Percentiles rank a stretch among this genome's conserved stretches.
Evolutionary conservation across 257 asterid species (phyloP).

Genomic region (Ballota nigra): DNA sequence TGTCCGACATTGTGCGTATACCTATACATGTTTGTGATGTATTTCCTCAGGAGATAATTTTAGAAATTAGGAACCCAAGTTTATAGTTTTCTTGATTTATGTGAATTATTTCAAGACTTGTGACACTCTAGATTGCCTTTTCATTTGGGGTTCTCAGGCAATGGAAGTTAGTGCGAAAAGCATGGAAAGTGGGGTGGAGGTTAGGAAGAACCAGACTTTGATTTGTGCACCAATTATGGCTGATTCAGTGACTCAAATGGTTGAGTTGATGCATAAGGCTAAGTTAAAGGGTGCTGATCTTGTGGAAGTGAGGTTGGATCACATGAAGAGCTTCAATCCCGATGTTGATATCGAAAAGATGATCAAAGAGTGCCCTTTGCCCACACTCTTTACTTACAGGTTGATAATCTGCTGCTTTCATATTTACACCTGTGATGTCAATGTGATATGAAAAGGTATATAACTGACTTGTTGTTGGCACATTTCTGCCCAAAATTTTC

Average conservation of each 20-base stretch:
- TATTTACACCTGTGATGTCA: background rate
- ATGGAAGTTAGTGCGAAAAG: conserved; percentile 42
- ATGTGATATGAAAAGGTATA: background rate
- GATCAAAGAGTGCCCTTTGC: conserved; percentile 74
- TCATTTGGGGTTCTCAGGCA: conserved; percentile 38
- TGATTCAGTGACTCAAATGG: conserved; percentile 69
- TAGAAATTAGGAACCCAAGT: background rate
- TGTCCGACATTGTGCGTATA: background rate
- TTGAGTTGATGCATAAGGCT: conserved; percentile 67
- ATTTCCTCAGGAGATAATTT: background rate
- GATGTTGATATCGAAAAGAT: conserved; percentile 48
- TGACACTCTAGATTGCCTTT: background rate
- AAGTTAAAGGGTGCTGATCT: conserved; percentile 85
- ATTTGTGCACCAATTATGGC: conserved; percentile 96
- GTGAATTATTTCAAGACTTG: background rate
- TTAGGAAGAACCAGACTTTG: conserved; percentile 64
- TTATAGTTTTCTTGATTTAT: background rate
- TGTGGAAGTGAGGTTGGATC: conserved; percentile 88
- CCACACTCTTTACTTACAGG: conserved; percentile 98
- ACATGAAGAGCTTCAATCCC: conserved; percentile 64
- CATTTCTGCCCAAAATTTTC: background rate
- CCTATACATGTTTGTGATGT: background rate
- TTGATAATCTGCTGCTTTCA: conserved; percentile 27
- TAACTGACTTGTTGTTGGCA: background rate
- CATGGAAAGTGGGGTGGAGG: conserved; percentile 40